A percentile compares a stretch with the other conserved stretches of the same genome.
phyloP scores from a whole-genome alignment of 495 filamentous ascomycete genomes.

The Acidiella bohemica region DNA sequence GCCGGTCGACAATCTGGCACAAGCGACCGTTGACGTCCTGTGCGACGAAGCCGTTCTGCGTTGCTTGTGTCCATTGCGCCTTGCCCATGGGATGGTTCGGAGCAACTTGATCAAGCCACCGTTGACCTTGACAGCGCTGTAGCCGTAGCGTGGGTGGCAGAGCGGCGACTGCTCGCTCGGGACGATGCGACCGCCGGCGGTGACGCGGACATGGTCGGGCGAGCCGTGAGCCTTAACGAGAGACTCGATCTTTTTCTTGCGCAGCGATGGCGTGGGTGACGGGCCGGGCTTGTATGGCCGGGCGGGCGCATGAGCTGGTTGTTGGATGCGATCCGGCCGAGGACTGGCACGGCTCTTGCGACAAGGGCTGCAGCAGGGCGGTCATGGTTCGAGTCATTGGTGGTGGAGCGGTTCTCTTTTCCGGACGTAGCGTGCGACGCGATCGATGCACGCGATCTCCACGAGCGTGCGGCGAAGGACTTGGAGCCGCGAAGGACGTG shows the following conservation, averaged over 20 bases:
- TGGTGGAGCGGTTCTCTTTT: conserved; percentile 20
- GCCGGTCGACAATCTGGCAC: conserved; percentile 20
- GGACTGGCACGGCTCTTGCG: conserved; percentile 4
- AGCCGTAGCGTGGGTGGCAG: conserved; percentile 23
- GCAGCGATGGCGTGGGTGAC: conserved; percentile 30
- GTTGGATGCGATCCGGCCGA: conserved; percentile 15
- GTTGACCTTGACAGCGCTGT: conserved; percentile 17
- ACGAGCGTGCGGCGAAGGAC: conserved; percentile 19
- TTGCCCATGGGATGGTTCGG: conserved; percentile 20
- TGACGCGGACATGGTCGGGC: conserved; percentile 47
- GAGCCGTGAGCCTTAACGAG: conserved; percentile 47
- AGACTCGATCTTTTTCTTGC: conserved; percentile 28
- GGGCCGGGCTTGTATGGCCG: conserved; percentile 2
- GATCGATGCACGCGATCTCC: conserved; percentile 12
- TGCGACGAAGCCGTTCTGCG: conserved; percentile 21
- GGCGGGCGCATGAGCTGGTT: conserved; percentile 7
- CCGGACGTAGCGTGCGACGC: conserved; percentile 12
- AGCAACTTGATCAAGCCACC: conserved; percentile 19
- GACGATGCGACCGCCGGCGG: conserved; percentile 51
- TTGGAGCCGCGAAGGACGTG: conserved; percentile 21
- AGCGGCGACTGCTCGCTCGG: conserved; percentile 33
- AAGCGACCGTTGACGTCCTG: conserved; percentile 18
- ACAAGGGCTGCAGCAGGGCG: neutral
- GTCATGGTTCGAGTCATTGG: conserved; percentile 12
- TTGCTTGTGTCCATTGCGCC: conserved; percentile 18